These are phyloP conservation scores for Solanum okadae DNA, from an alignment of 257 asterid genomes.

Conservation along the genomic window DNA sequence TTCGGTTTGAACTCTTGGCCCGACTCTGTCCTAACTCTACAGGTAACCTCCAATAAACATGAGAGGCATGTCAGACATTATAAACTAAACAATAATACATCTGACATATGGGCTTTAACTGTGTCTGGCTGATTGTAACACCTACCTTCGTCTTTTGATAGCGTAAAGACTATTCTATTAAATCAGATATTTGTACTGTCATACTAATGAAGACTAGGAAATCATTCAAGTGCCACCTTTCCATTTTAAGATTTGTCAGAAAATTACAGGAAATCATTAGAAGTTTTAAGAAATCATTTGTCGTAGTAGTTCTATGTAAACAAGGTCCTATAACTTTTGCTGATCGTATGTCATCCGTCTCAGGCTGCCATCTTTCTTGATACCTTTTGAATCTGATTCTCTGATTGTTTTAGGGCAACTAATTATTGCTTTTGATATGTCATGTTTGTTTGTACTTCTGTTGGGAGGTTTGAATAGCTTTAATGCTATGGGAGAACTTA, in stretches of 20 bases:
- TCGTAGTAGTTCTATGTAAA: background rate
- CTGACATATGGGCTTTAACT: background rate
- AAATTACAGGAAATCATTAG: background rate
- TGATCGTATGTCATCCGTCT: background rate
- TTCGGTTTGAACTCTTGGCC: conserved; percentile 75
- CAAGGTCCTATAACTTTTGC: background rate
- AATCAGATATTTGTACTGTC: background rate
- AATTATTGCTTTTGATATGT: background rate
- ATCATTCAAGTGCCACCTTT: background rate
- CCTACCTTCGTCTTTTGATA: background rate
- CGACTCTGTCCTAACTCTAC: conserved; percentile 97
- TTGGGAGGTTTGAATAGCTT: background rate
- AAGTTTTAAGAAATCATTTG: background rate
- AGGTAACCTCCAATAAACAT: conserved; percentile 24
- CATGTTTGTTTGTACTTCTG: background rate
- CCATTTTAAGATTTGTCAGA: background rate
- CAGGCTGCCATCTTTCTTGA: background rate
- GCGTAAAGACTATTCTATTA: background rate
- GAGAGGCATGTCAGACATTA: background rate
- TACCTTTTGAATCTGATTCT: background rate
- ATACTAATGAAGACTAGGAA: background rate
- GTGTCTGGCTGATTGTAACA: background rate
- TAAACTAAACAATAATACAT: background rate
- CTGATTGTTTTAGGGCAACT: background rate
- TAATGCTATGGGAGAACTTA: background rate